These are phyloP conservation scores for Coemansia sp. DNA, from an alignment of 192 early-diverging fungal genomes.

Conservation along the genomic window DNA sequence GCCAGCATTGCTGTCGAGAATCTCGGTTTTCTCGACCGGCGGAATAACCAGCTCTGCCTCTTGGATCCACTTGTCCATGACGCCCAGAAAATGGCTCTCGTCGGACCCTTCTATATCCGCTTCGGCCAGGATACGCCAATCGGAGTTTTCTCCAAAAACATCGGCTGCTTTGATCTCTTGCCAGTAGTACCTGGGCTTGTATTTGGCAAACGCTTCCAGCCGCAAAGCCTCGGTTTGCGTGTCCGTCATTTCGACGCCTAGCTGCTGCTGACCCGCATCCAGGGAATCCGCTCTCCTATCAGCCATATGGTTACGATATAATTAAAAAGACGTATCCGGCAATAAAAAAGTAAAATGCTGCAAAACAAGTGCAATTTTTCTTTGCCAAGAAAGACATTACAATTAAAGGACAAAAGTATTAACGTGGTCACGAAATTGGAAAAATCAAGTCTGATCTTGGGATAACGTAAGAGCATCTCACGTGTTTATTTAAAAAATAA, in stretches of 20 bases:
- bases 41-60: slow-evolving; percentile 62
- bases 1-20: neutral
- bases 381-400: too few species aligned
- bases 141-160: neutral
- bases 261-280: slow-evolving; percentile 1
- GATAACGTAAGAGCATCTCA: neutral
- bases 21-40: slow-evolving; percentile 56
- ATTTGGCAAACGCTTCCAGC: slow-evolving; percentile 44
- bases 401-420: too few species aligned
- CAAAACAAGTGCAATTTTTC: too few species aligned
- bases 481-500: neutral
- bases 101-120: slow-evolving; percentile 32
- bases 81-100: slow-evolving; percentile 35
- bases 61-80: slow-evolving; percentile 57
- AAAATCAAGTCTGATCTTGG: too few species aligned
- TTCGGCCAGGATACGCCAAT: slow-evolving; percentile 33
- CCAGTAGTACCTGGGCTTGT: slow-evolving; percentile 30
- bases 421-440: too few species aligned
- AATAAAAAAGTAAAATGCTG: too few species aligned
- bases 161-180: slow-evolving; percentile 10
- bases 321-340: too few species aligned
- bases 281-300: too few species aligned
- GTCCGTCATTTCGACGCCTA: slow-evolving; percentile 35
- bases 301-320: too few species aligned
- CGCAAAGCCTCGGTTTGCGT: slow-evolving; percentile 31